Conservation (phyloP, 75 land plant genomes). For the Selaginella moellendorffii region DNA sequence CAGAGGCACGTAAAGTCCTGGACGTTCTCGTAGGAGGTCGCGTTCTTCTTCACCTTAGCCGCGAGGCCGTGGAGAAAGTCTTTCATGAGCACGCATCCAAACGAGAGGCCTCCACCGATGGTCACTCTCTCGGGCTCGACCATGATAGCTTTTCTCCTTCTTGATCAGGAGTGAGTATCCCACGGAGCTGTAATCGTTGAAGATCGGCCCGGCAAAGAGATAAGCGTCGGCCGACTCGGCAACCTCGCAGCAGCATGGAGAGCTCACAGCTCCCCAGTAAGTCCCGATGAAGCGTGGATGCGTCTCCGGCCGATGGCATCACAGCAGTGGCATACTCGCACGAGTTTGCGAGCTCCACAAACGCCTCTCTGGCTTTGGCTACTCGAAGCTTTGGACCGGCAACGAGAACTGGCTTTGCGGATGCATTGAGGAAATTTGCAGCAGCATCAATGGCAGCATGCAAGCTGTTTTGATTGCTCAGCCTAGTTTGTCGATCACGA, state of each 20-base stretch:
- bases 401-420: conserved; percentile 60
- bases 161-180: no score
- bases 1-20: conserved; percentile 54
- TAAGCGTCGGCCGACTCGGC: background rate
- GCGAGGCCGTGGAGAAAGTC: conserved; percentile 46
- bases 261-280: conserved; percentile 75
- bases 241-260: conserved; percentile 30
- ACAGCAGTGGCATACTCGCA: conserved; percentile 53
- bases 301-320: conserved; percentile 55
- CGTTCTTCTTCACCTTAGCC: conserved; percentile 44
- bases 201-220: conserved; percentile 46
- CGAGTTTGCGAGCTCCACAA: conserved; percentile 41
- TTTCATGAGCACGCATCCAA: conserved; percentile 42
- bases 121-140: conserved; percentile 60
- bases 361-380: conserved; percentile 30
- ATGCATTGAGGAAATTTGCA: conserved; percentile 46
- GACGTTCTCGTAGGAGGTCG: conserved; percentile 44
- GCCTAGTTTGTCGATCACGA: conserved; percentile 18
- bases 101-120: conserved; percentile 26
- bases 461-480: conserved; percentile 41
- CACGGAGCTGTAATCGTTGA: conserved; percentile 76
- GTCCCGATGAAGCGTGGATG: conserved; percentile 72
- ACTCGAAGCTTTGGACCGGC: conserved; percentile 63
- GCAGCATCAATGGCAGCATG: conserved; percentile 58
- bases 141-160: conserved; percentile 47